Conservation (phyloP, 163 green algal species). For the Prototheca stagnorum region DNA sequence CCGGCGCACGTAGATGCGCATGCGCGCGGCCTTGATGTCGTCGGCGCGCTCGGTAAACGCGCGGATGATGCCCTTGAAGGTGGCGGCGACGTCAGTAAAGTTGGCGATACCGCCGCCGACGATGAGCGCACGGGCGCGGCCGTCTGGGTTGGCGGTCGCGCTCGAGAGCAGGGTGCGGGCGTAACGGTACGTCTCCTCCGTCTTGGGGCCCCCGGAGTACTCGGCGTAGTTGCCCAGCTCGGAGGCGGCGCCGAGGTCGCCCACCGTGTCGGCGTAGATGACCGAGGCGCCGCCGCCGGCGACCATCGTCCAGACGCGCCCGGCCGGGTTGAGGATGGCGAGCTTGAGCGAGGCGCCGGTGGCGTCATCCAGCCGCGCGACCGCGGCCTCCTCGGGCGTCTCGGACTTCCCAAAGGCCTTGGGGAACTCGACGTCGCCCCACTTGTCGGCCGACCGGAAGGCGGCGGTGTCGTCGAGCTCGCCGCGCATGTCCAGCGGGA, state of each 20-base stretch:
- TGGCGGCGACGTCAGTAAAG: slow-evolving; percentile 88
- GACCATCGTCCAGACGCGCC: slow-evolving; percentile 88
- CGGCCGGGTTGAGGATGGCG: slow-evolving; percentile 75
- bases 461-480: slow-evolving; percentile 86
- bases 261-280: slow-evolving; percentile 81
- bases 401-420: slow-evolving; percentile 72
- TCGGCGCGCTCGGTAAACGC: slow-evolving; percentile 27
- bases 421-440: slow-evolving; percentile 78
- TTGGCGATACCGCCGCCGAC: slow-evolving; percentile 91
- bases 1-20: slow-evolving; percentile 69
- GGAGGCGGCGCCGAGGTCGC: slow-evolving; percentile 54
- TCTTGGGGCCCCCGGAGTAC: slow-evolving; percentile 72
- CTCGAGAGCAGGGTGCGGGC: slow-evolving; percentile 58
- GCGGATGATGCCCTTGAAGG: slow-evolving; percentile 83
- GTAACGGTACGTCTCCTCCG: slow-evolving; percentile 66
- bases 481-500: slow-evolving; percentile 28
- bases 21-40: slow-evolving; percentile 47
- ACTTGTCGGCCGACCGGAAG: slow-evolving; percentile 64
- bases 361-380: slow-evolving; percentile 43
- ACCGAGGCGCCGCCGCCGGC: slow-evolving; percentile 71
- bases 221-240: slow-evolving; percentile 88
- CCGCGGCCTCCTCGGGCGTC: slow-evolving; percentile 22
- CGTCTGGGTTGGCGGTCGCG: slow-evolving; percentile 53
- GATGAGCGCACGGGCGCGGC: slow-evolving; percentile 52
- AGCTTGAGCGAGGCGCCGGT: slow-evolving; percentile 82